These are phyloP conservation scores for Ustilago curta DNA, from an alignment of 1,284 basidiomycete genomes.

Conservation along the genomic window DNA sequence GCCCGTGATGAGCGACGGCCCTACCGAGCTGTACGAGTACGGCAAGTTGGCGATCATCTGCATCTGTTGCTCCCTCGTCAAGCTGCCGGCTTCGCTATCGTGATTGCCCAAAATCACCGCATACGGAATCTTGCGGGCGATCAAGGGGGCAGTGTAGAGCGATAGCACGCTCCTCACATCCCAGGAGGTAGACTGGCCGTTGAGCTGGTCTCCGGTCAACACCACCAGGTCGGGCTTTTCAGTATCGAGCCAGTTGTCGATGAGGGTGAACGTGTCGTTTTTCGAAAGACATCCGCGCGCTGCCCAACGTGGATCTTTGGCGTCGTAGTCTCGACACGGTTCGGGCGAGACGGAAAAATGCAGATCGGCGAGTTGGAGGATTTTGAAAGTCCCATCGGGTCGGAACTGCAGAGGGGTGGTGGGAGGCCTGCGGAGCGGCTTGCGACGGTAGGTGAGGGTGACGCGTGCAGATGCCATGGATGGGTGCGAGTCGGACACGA, in stretches of 20 bases:
- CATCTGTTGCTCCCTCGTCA: slow-evolving; percentile 73
- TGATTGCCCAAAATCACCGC: slow-evolving; percentile 90
- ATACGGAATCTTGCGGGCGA: slow-evolving; percentile 84
- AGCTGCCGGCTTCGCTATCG: slow-evolving; percentile 57
- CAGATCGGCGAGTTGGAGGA: slow-evolving; percentile 65
- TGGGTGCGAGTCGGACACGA: slow-evolving; percentile 29
- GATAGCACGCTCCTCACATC: slow-evolving; percentile 85
- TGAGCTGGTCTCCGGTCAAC: slow-evolving; percentile 69
- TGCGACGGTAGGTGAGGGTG: slow-evolving; percentile 49
- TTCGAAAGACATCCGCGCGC: slow-evolving; percentile 42
- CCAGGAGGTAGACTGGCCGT: slow-evolving; percentile 82
- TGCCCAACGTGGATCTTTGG: slow-evolving; percentile 26
- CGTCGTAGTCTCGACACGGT: slow-evolving; percentile 55
- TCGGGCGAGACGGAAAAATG: slow-evolving; percentile 61
- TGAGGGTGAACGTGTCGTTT: slow-evolving; percentile 52
- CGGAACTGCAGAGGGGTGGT: slow-evolving; percentile 43
- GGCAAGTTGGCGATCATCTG: slow-evolving; percentile 79
- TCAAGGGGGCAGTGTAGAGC: slow-evolving; percentile 84
- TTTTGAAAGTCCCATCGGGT: slow-evolving; percentile 61
- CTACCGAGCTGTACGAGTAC: slow-evolving; percentile 82
- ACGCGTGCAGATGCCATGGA: slow-evolving; percentile 31
- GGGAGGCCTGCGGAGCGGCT: slow-evolving; percentile 27
- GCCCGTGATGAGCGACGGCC: slow-evolving; percentile 79
- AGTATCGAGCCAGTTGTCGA: slow-evolving; percentile 72
- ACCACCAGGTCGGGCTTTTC: slow-evolving; percentile 92